Conservation (phyloP, 2,329 filamentous ascomycete species). For the Diaporthe velutina region DNA sequence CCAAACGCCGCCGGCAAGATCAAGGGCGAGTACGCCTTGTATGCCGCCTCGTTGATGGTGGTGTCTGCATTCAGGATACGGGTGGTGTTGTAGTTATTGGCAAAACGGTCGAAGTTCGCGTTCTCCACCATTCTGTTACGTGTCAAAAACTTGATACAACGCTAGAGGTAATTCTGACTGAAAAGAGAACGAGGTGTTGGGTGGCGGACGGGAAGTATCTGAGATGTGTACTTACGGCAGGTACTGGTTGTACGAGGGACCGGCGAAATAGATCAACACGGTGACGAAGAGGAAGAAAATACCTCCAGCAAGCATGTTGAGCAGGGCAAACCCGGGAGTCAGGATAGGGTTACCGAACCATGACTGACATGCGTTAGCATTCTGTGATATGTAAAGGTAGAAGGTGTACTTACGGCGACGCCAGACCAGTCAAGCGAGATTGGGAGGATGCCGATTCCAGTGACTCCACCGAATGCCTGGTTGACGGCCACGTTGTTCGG, state of each 20-base stretch:
- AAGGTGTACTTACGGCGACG: not conserved
- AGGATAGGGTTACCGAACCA: not conserved
- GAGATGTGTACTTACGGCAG: not conserved
- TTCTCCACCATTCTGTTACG: not conserved
- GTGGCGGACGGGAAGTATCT: no score
- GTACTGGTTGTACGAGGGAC: constrained; percentile 25
- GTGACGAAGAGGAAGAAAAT: constrained; percentile 30
- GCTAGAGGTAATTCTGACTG: not conserved
- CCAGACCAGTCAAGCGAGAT: constrained; percentile 27
- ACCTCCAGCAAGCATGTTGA: constrained; percentile 22
- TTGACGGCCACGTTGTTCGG: constrained; percentile 27
- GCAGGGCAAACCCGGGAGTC: constrained; percentile 9
- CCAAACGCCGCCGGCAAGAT: constrained; percentile 42
- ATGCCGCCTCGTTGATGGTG: constrained; percentile 44
- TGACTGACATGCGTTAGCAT: not conserved
- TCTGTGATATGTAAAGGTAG: no score
- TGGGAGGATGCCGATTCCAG: constrained; percentile 19
- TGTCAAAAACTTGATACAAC: not conserved
- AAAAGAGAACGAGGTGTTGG: no score
- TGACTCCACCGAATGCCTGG: constrained; percentile 17
- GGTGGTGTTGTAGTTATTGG: constrained; percentile 3
- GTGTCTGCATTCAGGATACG: constrained; percentile 36
- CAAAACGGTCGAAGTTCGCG: not conserved
- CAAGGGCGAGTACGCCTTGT: constrained; percentile 44
- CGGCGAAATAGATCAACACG: constrained; percentile 13